Evolutionary conservation across 2,329 filamentous ascomycete species (phyloP).

Genomic region (Acarospora socialis): DNA sequence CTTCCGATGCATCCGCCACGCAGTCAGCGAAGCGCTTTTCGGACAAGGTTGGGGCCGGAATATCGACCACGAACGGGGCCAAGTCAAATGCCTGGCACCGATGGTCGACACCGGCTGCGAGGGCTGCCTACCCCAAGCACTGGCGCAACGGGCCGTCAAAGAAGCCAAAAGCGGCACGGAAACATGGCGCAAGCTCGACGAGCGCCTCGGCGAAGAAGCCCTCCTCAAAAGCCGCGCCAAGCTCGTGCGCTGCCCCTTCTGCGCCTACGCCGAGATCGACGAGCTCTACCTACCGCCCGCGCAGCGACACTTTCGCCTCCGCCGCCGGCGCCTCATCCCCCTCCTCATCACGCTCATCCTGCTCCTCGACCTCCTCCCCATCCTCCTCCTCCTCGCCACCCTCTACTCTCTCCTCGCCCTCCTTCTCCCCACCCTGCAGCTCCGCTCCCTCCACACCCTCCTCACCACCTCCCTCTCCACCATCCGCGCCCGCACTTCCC

Average conservation of each 20-base stretch:
- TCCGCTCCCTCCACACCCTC: conserved; percentile 29
- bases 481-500: conserved; percentile 54
- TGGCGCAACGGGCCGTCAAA: conserved; percentile 59
- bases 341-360: conserved; percentile 30
- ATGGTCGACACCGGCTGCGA: conserved; percentile 51
- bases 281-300: conserved; percentile 50
- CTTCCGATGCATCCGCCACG: conserved; percentile 64
- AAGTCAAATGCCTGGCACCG: conserved; percentile 71
- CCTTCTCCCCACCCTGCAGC: conserved; percentile 29
- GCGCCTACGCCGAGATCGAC: conserved; percentile 79
- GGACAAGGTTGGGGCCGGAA: conserved; percentile 82
- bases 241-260: conserved; percentile 77
- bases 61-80: conserved; percentile 57
- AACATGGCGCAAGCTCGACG: conserved; percentile 60
- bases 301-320: conserved; percentile 42
- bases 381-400: conserved; percentile 40
- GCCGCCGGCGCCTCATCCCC: conserved; percentile 33
- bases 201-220: conserved; percentile 61
- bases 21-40: conserved; percentile 76
- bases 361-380: conserved; percentile 41
- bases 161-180: conserved; percentile 56
- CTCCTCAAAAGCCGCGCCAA: conserved; percentile 60
- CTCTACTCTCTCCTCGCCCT: conserved; percentile 34
- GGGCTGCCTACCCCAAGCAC: conserved; percentile 55
- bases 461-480: conserved; percentile 49